Base-by-base conservation (phyloP, 306 rosid genomes). In the Malus orientalis region DNA sequence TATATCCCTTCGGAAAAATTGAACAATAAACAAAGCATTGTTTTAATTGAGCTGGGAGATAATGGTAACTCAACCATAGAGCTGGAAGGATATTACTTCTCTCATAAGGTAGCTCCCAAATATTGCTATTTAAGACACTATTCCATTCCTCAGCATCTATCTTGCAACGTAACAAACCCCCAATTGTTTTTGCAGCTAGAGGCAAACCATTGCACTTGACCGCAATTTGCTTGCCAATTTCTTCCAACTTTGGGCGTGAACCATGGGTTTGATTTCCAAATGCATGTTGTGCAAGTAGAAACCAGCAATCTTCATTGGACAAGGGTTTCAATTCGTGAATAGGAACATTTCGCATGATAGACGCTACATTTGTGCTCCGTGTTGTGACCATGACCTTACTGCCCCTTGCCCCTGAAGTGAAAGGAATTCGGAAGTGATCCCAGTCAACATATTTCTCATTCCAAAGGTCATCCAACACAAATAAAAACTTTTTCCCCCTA, bases 1-100 rank as follows among this genome's bases (percentile, higher is more conserved):
- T 25, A 55, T 25, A 55, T 25, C 18, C 76, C 5, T 82, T 73
- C 1, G 82, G 81, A 9, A 76, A 71, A 5, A 81, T 49, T 2
- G 77, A 44, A 27, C 74, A 76, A 23, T 62, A 71, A 25, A 36
- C 60, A 20, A 77, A 73, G 66, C 82, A 77, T 6, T 11, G 51
- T 4, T 82, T 82, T n/a, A 82, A 13, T 9, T 82, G 40, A 3
- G 60, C 25, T 0, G 76, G 82, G 3, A 82, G 78, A 38, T 77
- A 51, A 33, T 73, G 44, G 9, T 82, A 77, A 40, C 85, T 72
- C 8, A 81, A 59, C 23, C 64, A 0, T 23, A 59, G 18, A 23
- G 64, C 16, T 0, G 64, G 64, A 23, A 59, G 30, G 10, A 25
- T 59, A 1, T 57, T 57, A 57, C 13, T 5, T 40, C 44, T 40